Evolutionary conservation across 106 monocot species (phyloP).

Genomic region (Alisma plantagoaquatica): DNA sequence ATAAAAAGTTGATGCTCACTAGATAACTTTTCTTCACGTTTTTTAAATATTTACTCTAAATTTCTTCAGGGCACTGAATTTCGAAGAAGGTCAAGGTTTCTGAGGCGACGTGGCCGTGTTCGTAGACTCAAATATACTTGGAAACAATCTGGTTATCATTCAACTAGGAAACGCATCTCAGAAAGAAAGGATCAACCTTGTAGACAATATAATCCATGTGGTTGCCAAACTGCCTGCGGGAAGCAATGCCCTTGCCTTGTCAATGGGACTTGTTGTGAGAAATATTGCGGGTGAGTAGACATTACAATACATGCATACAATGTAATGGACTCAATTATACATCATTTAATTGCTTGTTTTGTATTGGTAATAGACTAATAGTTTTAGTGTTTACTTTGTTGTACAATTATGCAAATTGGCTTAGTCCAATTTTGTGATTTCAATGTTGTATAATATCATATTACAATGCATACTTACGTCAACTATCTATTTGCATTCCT

Average conservation of each 20-base stretch:
- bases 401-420: too few relatives aligned
- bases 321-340: too few relatives aligned
- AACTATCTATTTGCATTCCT: too few relatives aligned
- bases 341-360: too few relatives aligned
- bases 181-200: constrained; percentile 98
- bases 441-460: too few relatives aligned
- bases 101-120: constrained; percentile 89
- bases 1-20: too few relatives aligned
- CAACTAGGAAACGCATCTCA: constrained; percentile 83
- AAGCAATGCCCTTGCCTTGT: constrained; percentile 87
- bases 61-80: constrained; percentile 49
- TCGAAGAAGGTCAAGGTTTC: constrained; percentile 75
- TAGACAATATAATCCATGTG: constrained; percentile 92
- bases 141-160: constrained; percentile 97
- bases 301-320: too few relatives aligned
- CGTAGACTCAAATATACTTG: constrained; percentile 93
- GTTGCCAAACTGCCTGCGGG: constrained; percentile 85
- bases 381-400: too few relatives aligned
- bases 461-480: too few relatives aligned
- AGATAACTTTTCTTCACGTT: neutral
- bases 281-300: constrained; percentile 80
- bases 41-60: neutral
- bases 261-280: constrained; percentile 97
- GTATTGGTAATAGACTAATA: too few relatives aligned
- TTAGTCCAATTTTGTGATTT: too few relatives aligned